These are phyloP conservation scores for Colletotrichum paranaense DNA, from an alignment of 2,329 filamentous ascomycete genomes.

Conservation along the genomic window DNA sequence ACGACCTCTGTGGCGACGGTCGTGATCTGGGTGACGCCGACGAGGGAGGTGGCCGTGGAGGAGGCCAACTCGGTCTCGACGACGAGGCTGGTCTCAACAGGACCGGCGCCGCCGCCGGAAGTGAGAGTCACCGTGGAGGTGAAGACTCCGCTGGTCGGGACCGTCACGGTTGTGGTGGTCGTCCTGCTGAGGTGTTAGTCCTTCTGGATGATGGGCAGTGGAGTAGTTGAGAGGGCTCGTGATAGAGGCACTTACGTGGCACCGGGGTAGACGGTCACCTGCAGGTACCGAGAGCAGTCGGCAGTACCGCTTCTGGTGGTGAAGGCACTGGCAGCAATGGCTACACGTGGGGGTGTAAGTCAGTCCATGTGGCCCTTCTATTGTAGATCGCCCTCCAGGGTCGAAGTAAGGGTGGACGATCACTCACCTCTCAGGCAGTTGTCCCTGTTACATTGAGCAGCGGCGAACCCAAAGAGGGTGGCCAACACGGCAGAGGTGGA, in stretches of 20 bases:
- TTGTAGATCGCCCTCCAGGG: background rate
- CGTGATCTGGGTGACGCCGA: conserved; percentile 17
- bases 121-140: conserved; percentile 15
- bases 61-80: background rate
- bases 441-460: conserved; percentile 33
- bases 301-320: conserved; percentile 24
- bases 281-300: conserved; percentile 27
- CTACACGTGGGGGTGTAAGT: background rate
- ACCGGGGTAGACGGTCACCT: conserved; percentile 20
- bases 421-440: conserved; percentile 32
- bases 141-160: conserved; percentile 27
- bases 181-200: conserved; percentile 16
- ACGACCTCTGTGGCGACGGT: conserved; percentile 28
- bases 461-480: conserved; percentile 32
- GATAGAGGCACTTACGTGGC: conserved; percentile 11
- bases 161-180: conserved; percentile 21
- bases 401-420: background rate
- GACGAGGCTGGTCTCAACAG: conserved; percentile 23
- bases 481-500: conserved; percentile 32
- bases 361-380: background rate
- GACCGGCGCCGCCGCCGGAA: conserved; percentile 4
- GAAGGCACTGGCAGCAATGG: conserved; percentile 29
- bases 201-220: background rate
- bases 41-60: conserved; percentile 8
- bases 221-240: background rate